Conservation (phyloP, 1,284 basidiomycete genomes). For the Ceratorhiza oryzae-sativae region DNA sequence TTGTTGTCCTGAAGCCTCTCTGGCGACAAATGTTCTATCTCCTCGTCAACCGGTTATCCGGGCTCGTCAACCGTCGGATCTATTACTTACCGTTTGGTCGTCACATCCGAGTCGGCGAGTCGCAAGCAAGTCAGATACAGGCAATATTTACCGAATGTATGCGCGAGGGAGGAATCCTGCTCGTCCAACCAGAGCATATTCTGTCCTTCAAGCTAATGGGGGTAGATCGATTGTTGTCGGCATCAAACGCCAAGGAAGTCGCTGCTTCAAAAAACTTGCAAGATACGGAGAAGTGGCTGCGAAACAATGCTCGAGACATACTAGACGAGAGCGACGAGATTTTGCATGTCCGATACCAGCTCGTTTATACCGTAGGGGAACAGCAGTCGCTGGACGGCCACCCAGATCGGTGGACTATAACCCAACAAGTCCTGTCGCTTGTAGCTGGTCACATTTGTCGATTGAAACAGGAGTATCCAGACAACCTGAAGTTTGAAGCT, state of each 20-base stretch:
- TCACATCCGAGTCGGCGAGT: conserved; percentile 46
- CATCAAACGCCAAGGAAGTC: not conserved
- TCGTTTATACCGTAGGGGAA: conserved; percentile 56
- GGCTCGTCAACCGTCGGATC: conserved; percentile 57
- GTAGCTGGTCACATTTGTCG: conserved; percentile 42
- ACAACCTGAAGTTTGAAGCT: conserved; percentile 44
- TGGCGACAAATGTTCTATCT: conserved; percentile 59
- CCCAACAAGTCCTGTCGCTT: conserved; percentile 54
- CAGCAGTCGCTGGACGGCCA: conserved; percentile 55
- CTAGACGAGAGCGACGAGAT: conserved; percentile 65
- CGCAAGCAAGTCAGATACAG: conserved; percentile 45
- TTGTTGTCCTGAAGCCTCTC: conserved; percentile 59
- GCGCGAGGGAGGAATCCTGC: conserved; percentile 54
- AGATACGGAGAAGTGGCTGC: conserved; percentile 52
- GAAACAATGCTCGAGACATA: conserved; percentile 53
- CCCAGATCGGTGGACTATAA: conserved; percentile 58
- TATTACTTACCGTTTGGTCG: conserved; percentile 61
- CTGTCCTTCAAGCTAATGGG: conserved; percentile 59
- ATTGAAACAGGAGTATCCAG: conserved; percentile 35
- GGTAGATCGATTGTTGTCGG: conserved; percentile 50
- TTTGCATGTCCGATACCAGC: conserved; percentile 58
- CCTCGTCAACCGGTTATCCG: conserved; percentile 55
- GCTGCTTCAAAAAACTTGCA: conserved; percentile 42
- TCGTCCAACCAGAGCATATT: conserved; percentile 62
- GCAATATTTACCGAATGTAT: conserved; percentile 54